Base-by-base conservation (phyloP, 495 filamentous ascomycete genomes). In the Evernia prunastri region DNA sequence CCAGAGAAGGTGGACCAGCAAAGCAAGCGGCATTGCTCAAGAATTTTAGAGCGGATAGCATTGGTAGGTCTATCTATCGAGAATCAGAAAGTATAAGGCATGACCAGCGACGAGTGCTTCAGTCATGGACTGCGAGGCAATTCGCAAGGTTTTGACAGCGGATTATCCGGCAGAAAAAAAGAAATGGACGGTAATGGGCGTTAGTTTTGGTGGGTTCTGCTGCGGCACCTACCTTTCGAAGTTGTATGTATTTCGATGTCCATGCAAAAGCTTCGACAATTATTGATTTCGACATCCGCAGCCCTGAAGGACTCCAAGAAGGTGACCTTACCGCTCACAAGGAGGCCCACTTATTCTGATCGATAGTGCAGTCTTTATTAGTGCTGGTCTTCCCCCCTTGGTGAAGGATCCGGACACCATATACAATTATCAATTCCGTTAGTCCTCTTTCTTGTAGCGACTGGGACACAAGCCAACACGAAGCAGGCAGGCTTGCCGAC, bases 191-290 rank as follows among this genome's bases (percentile, higher is more conserved):
- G 78, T 90, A 36, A 85, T 95, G 56, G 93, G 94, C 20, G 94
- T 97, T 74, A 91, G 87, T 23, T 97, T 94, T 71, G 93, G 93
- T 37, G 93, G 93, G 2, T 96, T 96, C 75, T 92, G 89, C 64
- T 78, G 80, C 13, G 78, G 88, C 18, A 88, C 87, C 35, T 97
- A 96, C 74, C 80, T 97, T 15, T 94, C 89, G 18, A 82, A 87
- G 62, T 86, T 84, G 42, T 43, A 2, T 17, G 42, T 43, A 43
- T 43, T n/a, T n/a, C 42, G 8, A 43, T n/a, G 10, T 43, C 20
- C 18, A 43, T 43, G 42, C 18, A n/a, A 43, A 17, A 2, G 42
- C 42, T n/a, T 6, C 8, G 18, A n/a, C 42, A 1, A 43, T 5
- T n/a, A 43, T n/a, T 43, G 6, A 20, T 43, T 20, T n/a, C 20